Evolutionary conservation across 352 stramenopile genomes (phyloP).

Genomic region (Pythium utonaiense): DNA sequence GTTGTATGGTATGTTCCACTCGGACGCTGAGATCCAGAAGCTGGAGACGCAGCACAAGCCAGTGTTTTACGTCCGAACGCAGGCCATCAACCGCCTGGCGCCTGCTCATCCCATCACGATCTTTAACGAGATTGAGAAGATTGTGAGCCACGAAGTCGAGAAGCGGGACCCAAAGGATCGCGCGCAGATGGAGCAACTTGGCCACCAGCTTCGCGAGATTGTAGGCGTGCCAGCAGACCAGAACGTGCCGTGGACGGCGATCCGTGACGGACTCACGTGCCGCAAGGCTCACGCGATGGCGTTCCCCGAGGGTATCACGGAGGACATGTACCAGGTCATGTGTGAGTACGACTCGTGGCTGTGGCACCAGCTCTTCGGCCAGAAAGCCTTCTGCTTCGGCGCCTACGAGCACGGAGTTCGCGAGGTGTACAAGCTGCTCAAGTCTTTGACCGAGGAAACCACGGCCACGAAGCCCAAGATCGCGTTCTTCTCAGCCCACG

Average conservation of each 20-base stretch:
- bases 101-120: constrained; percentile 56
- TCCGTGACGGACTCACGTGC: constrained; percentile 63
- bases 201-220: constrained; percentile 19
- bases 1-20: constrained; percentile 64
- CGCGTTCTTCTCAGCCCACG: constrained; percentile 73
- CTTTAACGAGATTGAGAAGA: constrained; percentile 68
- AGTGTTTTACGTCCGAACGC: constrained; percentile 42
- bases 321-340: constrained; percentile 58
- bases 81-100: constrained; percentile 60
- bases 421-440: constrained; percentile 46
- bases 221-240: constrained; percentile 45
- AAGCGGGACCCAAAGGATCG: constrained; percentile 21
- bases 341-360: constrained; percentile 67
- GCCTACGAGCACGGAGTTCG: constrained; percentile 60
- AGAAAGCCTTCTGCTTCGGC: constrained; percentile 52
- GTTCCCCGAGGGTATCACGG: constrained; percentile 47
- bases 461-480: constrained; percentile 43
- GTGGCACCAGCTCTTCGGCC: constrained; percentile 71
- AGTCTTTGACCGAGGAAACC: constrained; percentile 29
- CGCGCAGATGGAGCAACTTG: constrained; percentile 15
- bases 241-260: constrained; percentile 39
- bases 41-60: constrained; percentile 25
- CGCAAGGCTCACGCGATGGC: constrained; percentile 52
- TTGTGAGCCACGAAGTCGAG: constrained; percentile 57
- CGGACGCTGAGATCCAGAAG: constrained; percentile 23